phyloP scores from a whole-genome alignment of 2,329 filamentous ascomycete species.

The Blumeriella jaapii region DNA sequence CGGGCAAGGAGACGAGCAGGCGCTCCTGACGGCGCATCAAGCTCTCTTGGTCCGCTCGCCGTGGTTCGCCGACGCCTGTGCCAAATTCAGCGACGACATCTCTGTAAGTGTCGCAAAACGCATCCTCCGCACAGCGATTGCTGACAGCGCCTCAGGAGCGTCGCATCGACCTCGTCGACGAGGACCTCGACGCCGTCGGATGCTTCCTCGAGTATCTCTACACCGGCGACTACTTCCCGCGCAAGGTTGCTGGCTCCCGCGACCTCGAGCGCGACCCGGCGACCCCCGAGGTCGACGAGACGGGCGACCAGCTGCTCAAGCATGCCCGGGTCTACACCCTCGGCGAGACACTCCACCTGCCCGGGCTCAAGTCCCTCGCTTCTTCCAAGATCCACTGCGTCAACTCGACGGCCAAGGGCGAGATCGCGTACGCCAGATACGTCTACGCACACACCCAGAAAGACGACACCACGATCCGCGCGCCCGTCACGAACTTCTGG shows the following conservation, averaged over 20 bases:
- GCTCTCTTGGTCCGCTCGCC: slow-evolving; percentile 63
- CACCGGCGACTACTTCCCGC: slow-evolving; percentile 77
- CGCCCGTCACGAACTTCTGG: slow-evolving; percentile 85
- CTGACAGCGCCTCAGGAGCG: slow-evolving; percentile 37
- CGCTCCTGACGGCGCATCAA: slow-evolving; percentile 68
- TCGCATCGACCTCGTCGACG: slow-evolving; percentile 54
- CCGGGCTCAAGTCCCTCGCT: slow-evolving; percentile 60
- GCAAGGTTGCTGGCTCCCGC: slow-evolving; percentile 49
- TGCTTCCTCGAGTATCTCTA: slow-evolving; percentile 79
- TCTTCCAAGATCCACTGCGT: slow-evolving; percentile 89
- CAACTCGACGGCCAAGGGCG: slow-evolving; percentile 75
- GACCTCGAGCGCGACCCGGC: slow-evolving; percentile 58
- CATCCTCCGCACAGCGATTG: no score
- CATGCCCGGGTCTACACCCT: slow-evolving; percentile 86
- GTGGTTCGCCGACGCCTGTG: slow-evolving; percentile 55
- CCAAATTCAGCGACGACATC: slow-evolving; percentile 47
- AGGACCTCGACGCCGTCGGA: slow-evolving; percentile 62
- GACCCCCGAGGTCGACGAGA: slow-evolving; percentile 56
- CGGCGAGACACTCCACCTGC: slow-evolving; percentile 63
- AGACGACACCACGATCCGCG: slow-evolving; percentile 63
- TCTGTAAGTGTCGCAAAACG: slow-evolving; percentile 36
- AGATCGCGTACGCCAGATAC: slow-evolving; percentile 85
- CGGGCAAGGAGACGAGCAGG: slow-evolving; percentile 46
- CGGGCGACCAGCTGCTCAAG: slow-evolving; percentile 73
- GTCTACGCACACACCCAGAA: slow-evolving; percentile 67